These are phyloP conservation scores for Parathielavia hyrcaniae DNA, from an alignment of 495 filamentous ascomycete species.

Conservation along the genomic window DNA sequence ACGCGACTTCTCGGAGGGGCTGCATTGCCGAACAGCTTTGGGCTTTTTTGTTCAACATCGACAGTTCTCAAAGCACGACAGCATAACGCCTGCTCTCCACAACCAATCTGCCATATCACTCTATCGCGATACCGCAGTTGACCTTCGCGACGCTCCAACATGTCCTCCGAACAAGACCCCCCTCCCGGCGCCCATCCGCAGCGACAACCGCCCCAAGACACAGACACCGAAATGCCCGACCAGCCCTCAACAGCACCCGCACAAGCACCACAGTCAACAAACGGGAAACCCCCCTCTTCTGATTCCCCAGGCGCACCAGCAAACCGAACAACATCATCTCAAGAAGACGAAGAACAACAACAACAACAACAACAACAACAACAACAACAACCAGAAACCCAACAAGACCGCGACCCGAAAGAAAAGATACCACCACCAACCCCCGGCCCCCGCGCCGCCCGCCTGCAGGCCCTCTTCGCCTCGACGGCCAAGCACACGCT, in stretches of 20 bases:
- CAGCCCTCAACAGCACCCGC: neutral
- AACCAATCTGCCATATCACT: no score
- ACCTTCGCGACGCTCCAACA: neutral
- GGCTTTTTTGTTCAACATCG: neutral
- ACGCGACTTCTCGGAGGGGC: no score
- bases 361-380: conserved; percentile 4
- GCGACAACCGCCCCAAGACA: conserved; percentile 7
- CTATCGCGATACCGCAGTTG: neutral
- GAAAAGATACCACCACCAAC: conserved; percentile 40
- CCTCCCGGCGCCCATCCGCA: neutral
- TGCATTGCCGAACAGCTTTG: no score
- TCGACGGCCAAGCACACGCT: conserved; percentile 65
- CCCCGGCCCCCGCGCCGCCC: conserved; percentile 67
- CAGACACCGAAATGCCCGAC: conserved; percentile 13
- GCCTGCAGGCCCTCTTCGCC: conserved; percentile 63
- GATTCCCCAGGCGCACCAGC: neutral
- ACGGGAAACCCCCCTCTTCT: neutral
- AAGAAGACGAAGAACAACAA: neutral
- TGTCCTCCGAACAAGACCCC: conserved; percentile 7
- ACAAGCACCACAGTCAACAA: conserved; percentile 11
- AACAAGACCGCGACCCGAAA: neutral
- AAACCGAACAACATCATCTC: no score
- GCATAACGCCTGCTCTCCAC: no score
- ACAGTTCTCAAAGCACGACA: neutral
- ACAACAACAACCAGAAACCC: conserved; percentile 30